Evolutionary conservation across 306 rosid genomes (phyloP).

Genomic region (Acacia acuminata): DNA sequence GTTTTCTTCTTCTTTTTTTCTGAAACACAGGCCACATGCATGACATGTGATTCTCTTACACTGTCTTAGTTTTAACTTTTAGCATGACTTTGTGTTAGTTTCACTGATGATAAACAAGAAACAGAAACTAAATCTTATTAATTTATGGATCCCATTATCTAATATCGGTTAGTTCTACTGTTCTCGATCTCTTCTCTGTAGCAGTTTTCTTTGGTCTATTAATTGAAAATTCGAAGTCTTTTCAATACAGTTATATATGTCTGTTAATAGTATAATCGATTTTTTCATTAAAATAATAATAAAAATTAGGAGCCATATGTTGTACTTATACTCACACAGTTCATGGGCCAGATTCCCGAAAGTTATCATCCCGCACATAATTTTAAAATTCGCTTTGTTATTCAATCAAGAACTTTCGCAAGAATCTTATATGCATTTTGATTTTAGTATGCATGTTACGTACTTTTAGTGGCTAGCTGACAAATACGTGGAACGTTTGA

Average conservation of each 20-base stretch:
- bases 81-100: neutral
- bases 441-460: neutral
- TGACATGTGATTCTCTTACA: neutral
- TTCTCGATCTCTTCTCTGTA: no score
- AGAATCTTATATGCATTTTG: neutral
- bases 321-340: neutral
- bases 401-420: no score
- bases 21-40: constrained; percentile 1
- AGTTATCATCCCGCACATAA: no score
- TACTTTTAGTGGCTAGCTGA: neutral
- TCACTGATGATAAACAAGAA: neutral
- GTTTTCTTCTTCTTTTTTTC: neutral
- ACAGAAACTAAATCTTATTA: neutral
- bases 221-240: neutral
- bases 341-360: neutral
- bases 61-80: neutral
- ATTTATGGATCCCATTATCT: neutral
- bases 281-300: neutral
- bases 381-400: no score
- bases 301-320: neutral
- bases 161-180: neutral
- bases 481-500: neutral
- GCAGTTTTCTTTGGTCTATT: neutral
- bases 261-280: neutral
- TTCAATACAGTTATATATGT: neutral